Evolutionary conservation across 371 early-diverging fungal species (phyloP).

Genomic region (Quaeritorhiza haematococci): DNA sequence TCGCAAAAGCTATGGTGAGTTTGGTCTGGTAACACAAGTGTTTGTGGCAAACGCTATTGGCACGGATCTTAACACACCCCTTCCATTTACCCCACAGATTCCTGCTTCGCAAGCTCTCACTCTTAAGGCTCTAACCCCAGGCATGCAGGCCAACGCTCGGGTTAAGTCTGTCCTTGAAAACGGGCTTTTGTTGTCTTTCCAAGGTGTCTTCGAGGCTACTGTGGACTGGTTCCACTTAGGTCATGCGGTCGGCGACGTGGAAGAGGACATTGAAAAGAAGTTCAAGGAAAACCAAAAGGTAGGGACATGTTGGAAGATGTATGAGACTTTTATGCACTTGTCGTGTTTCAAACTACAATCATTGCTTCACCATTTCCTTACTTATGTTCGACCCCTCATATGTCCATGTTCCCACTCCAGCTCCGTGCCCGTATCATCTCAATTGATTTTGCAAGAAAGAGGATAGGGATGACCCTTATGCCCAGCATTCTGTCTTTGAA

Average conservation of each 20-base stretch:
- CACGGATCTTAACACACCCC: not conserved
- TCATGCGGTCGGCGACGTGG: slow-evolving; percentile 14
- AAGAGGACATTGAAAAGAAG: slow-evolving; percentile 13
- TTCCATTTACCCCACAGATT: slow-evolving; percentile 34
- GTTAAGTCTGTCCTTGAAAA: slow-evolving; percentile 47
- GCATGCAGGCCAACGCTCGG: slow-evolving; percentile 51
- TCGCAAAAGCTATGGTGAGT: slow-evolving; percentile 47
- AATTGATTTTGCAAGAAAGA: slow-evolving; percentile 52
- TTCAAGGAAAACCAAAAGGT: slow-evolving; percentile 51
- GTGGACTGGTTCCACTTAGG: slow-evolving; percentile 49
- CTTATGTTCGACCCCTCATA: not conserved
- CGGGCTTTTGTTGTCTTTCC: slow-evolving; percentile 61
- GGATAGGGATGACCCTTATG: slow-evolving; percentile 54
- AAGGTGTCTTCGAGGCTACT: slow-evolving; percentile 58
- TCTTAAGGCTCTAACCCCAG: slow-evolving; percentile 58
- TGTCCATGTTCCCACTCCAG: slow-evolving; percentile 1
- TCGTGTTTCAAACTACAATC: too few relatives aligned
- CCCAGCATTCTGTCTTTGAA: slow-evolving; percentile 43
- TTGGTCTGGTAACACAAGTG: too few relatives aligned
- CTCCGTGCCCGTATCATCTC: slow-evolving; percentile 63
- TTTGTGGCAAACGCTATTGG: too few relatives aligned
- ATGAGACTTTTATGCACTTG: not conserved
- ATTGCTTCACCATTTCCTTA: too few relatives aligned
- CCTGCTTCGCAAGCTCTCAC: slow-evolving; percentile 13
- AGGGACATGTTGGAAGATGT: not conserved